Base-by-base conservation (phyloP, 2,329 filamentous ascomycete species). In the Colletotrichum somersetense region DNA sequence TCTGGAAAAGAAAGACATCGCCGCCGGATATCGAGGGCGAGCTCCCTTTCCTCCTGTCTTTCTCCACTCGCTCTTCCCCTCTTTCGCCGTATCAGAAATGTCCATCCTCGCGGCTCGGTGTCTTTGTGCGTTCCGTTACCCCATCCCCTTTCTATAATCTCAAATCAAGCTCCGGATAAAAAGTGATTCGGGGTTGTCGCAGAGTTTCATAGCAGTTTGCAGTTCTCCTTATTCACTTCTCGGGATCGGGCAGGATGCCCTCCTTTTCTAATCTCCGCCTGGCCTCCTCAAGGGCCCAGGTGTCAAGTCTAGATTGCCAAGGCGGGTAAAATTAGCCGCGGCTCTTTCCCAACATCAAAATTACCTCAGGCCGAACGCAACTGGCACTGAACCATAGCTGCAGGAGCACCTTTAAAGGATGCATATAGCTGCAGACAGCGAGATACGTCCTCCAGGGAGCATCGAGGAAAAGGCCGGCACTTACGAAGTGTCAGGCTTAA, bases 401-500 rank as follows among this genome's bases (percentile, higher is more conserved):
- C 12, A 46, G 26, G 5, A 33, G 16, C 16, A 26, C 18, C 2
- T 18, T 12, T 18, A 4, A 33, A 26, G 16, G n/a, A 12, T n/a
- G 4, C 4, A 42, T 3, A 18, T 3, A 4, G n/a, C 12, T 11
- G 35, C 14, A 42, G 14, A 18, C n/a, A 42, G 26, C 38, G n/a
- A 40, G 20, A 2, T 5, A 23, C 14, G 8, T 46, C 42, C 30
- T 26, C 3, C 0, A 12, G 14, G 2, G 20, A 61, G 42, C 11
- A 61, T 35, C 4, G 26, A 38, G 23, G 23, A 40, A 57, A 46
- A 23, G 20, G 26, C 40, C 33, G 42, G 62, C 73, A 94, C 95
- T 86, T 88, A 99, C 96, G 94, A 97, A 75, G 96, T 98, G 88
- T 99, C 96, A 65, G 96, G 96, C 91, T 98, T 98, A 82, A 96